Conservation (phyloP, 164 flowering plant species). For the Liquidambar formosana region DNA sequence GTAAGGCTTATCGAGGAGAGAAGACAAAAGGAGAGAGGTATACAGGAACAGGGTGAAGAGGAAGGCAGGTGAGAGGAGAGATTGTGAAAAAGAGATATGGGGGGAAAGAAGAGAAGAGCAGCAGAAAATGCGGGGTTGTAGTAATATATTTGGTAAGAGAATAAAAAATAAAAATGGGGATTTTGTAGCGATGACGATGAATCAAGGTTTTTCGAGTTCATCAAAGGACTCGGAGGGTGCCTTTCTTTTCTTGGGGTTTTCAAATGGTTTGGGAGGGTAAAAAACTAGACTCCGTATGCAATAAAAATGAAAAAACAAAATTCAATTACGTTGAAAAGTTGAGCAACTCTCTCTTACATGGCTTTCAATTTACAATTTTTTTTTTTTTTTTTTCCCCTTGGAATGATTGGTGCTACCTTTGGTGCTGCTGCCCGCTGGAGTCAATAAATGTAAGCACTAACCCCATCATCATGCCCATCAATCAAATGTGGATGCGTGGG, state of each 20-base stretch:
- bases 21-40: not conserved
- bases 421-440: conserved; percentile 26
- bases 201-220: conserved; percentile 35
- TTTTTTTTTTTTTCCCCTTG: not conserved
- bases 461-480: conserved; percentile 21
- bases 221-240: conserved; percentile 29
- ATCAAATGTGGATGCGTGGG: conserved; percentile 8
- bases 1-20: too few relatives aligned
- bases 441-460: conserved; percentile 13
- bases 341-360: not conserved
- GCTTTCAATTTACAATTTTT: too few relatives aligned
- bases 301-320: not conserved
- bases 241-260: conserved; percentile 36
- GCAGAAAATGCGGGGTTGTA: not conserved
- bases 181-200: conserved; percentile 25
- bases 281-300: not conserved
- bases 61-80: too few relatives aligned
- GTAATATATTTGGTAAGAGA: not conserved
- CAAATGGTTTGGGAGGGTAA: conserved; percentile 43
- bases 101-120: not conserved
- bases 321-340: not conserved
- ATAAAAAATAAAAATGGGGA: conserved; percentile 6
- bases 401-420: conserved; percentile 21
- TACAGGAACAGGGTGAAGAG: not conserved
- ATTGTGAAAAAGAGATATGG: not conserved